A percentile compares a stretch with the other conserved stretches of the same genome.
Conservation (phyloP, 768 basidiomycete genomes). For the Trametes coccinea region DNA sequence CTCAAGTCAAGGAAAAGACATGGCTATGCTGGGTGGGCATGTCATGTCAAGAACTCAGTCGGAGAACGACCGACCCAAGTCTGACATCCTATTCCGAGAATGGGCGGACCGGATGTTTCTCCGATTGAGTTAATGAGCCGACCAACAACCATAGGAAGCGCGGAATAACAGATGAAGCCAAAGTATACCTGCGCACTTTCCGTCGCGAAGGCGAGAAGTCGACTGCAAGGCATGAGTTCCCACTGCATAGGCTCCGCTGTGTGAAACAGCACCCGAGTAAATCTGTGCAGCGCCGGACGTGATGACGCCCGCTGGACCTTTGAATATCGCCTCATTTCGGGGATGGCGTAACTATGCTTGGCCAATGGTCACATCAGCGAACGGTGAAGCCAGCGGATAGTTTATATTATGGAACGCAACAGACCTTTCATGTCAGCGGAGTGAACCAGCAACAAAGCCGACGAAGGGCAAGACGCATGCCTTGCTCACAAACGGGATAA, state of each 20-base stretch:
- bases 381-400: too few species aligned
- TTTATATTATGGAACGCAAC: too few species aligned
- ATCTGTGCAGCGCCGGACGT: not conserved
- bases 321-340: too few species aligned
- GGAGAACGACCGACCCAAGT: not conserved
- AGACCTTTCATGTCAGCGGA: too few species aligned
- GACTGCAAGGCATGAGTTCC: constrained; percentile 1
- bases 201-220: constrained; percentile 8
- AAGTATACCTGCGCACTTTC: not conserved
- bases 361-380: too few species aligned
- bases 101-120: constrained; percentile 4
- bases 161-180: not conserved
- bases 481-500: too few species aligned
- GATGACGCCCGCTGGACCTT: not conserved
- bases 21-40: not conserved
- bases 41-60: not conserved
- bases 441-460: too few species aligned
- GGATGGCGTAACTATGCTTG: too few species aligned
- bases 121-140: constrained; percentile 16
- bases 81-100: constrained; percentile 1
- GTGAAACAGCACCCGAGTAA: constrained; percentile 1
- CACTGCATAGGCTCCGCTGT: constrained; percentile 8
- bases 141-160: constrained; percentile 8
- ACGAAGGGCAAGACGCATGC: too few species aligned
- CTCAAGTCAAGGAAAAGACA: not conserved